These are phyloP conservation scores for Aaosphaeria pasadenensis DNA, from an alignment of 2,329 filamentous ascomycete genomes.

Conservation along the genomic window DNA sequence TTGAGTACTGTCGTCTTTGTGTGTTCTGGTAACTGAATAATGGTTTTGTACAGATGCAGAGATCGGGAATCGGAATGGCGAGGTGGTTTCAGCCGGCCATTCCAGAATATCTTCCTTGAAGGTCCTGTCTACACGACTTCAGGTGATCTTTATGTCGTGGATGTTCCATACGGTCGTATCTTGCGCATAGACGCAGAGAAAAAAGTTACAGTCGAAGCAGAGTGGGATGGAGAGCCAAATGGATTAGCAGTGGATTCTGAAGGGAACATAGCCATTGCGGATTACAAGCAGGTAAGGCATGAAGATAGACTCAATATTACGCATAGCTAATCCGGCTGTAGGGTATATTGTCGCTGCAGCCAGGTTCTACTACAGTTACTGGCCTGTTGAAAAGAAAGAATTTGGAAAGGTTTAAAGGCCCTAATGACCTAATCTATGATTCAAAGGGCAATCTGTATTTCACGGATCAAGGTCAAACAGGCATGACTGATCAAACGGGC, in stretches of 20 bases:
- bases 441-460: not conserved
- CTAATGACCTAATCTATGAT: not conserved
- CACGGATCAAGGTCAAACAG: not conserved
- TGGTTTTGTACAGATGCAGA: constrained; percentile 9
- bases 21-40: not conserved
- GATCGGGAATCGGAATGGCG: constrained; percentile 36
- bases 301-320: too few species aligned
- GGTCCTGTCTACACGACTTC: constrained; percentile 31
- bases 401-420: constrained; percentile 16
- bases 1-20: too few species aligned
- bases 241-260: constrained; percentile 34
- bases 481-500: not conserved
- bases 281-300: constrained; percentile 41
- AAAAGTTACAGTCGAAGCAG: constrained; percentile 26
- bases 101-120: constrained; percentile 42
- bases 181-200: constrained; percentile 31
- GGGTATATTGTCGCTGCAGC: not conserved
- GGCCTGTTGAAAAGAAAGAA: constrained; percentile 36
- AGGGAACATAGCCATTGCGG: constrained; percentile 38
- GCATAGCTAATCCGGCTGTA: not conserved
- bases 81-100: constrained; percentile 32
- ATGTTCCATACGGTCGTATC: constrained; percentile 41
- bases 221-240: constrained; percentile 44
- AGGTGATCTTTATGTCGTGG: constrained; percentile 39
- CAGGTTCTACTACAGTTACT: constrained; percentile 14